Evolutionary conservation across 2,329 filamentous ascomycete species (phyloP), one percentile per base, ranked within the genome.

Genomic region (Phaeosphaeria sp.): DNA sequence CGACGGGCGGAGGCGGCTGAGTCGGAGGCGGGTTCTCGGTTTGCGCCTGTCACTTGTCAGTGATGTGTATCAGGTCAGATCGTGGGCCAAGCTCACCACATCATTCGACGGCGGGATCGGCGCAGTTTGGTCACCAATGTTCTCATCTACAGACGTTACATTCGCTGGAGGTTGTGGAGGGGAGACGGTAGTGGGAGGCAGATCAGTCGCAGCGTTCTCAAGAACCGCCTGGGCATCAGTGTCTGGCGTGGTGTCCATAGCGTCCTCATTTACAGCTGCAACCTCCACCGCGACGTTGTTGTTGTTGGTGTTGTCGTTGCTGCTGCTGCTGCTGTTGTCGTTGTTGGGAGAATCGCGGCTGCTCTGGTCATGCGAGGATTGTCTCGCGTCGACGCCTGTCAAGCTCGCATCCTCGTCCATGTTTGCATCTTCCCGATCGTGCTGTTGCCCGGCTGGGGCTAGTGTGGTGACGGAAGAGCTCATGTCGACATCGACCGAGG

Each of bases 221-320:
- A 70, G 59, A 25, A 69, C 61, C 42, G 67, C 49, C 7, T 56
- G 62, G 39, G 71, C 65, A 46, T 70, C 66, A 44, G 52, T 58
- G 56, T 78, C 76, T 6, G 73, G 70, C 9, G 75, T 74, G 18
- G 72, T 77, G 54, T 79, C 77, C 77, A 79, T 79, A 41, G 66
- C 69, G 53, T 78, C 76, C 18, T 75, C 74, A 46, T 75, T 72
- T 18, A 72, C 62, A 17, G 66, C 67, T 11, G 70, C 68, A 47
- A 72, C 66, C 33, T 73, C 67, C 10, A 74, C 64, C 20, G 70
- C 72, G 36, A 74, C 63, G 21, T 60, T 65, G 48, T 41, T 61
- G n/a, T n/a, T n/a, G n/a, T n/a, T n/a, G n/a, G n/a, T n/a, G n/a
- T n/a, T n/a, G n/a, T n/a, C n/a, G n/a, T n/a, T n/a, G n/a, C n/a